phyloP scores from a whole-genome alignment of 164 flowering plant species.

The Liriodendron chinense region DNA sequence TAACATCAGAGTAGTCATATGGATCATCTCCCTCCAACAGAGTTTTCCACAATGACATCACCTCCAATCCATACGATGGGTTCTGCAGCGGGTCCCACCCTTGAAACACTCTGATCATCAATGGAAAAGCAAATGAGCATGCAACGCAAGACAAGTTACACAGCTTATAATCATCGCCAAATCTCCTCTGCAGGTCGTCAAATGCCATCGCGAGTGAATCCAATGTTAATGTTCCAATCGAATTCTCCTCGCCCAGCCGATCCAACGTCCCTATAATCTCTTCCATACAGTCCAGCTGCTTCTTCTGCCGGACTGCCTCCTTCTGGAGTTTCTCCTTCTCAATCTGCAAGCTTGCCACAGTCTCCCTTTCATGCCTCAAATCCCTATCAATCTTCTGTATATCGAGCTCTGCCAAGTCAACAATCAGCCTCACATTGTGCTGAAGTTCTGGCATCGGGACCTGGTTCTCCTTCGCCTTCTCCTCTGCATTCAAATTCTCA shows the following conservation, averaged over 20 bases:
- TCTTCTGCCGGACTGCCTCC: constrained; percentile 50
- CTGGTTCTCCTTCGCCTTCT: constrained; percentile 64
- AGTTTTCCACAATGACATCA: constrained; percentile 59
- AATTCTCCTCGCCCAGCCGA: constrained; percentile 37
- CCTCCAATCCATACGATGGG: constrained; percentile 60
- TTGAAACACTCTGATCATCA: constrained; percentile 69
- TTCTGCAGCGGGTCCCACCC: constrained; percentile 89
- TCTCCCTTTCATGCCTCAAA: constrained; percentile 73
- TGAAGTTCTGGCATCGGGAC: constrained; percentile 89
- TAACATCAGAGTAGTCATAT: constrained; percentile 38
- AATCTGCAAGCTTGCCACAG: constrained; percentile 50
- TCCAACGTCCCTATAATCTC: constrained; percentile 42
- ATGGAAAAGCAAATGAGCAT: constrained; percentile 65
- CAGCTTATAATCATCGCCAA: constrained; percentile 60
- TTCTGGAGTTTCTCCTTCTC: constrained; percentile 68
- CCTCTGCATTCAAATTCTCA: constrained; percentile 74
- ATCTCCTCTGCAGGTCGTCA: constrained; percentile 43
- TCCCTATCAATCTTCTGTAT: constrained; percentile 62
- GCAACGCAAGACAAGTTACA: constrained; percentile 79
- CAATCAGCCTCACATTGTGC: constrained; percentile 66
- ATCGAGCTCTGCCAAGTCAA: constrained; percentile 70
- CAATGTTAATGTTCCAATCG: constrained; percentile 57
- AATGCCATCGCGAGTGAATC: constrained; percentile 60
- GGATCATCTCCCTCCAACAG: constrained; percentile 60
- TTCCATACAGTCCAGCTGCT: constrained; percentile 56